A percentile compares a stretch with the other conserved stretches of the same genome.
phyloP scores from a whole-genome alignment of 1,139 yeast species.

The Taphrina sp. region DNA sequence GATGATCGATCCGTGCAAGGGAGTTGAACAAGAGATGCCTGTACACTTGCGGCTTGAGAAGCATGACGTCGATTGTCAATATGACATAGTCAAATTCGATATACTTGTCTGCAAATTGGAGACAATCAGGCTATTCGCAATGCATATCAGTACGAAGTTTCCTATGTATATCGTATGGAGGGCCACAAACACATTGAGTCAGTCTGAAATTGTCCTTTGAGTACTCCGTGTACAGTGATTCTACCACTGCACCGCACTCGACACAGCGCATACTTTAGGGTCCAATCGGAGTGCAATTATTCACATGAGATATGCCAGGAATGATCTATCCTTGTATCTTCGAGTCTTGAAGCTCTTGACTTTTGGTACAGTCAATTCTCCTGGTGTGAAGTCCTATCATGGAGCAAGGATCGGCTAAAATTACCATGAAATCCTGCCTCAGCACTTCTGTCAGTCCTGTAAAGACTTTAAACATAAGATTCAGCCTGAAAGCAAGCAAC shows the following conservation, averaged over 20 bases:
- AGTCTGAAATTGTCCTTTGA: constrained; percentile 76
- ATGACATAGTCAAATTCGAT: constrained; percentile 86
- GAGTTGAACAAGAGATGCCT: constrained; percentile 81
- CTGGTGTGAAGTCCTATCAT: neutral
- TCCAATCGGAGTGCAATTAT: too few relatives aligned
- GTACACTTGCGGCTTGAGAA: constrained; percentile 85
- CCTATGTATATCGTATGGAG: neutral
- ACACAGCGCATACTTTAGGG: constrained; percentile 73
- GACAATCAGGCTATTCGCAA: constrained; percentile 52
- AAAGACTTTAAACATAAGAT: neutral
- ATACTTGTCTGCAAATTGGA: constrained; percentile 78
- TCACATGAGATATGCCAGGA: too few relatives aligned
- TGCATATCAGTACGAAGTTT: neutral
- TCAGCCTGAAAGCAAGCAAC: too few relatives aligned
- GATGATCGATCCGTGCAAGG: constrained; percentile 44
- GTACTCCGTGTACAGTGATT: constrained; percentile 66
- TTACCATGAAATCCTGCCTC: neutral
- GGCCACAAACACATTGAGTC: constrained; percentile 57
- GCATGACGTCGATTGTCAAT: constrained; percentile 74
- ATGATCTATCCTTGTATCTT: too few relatives aligned
- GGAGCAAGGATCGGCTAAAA: neutral
- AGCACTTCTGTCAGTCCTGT: neutral
- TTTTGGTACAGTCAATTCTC: neutral
- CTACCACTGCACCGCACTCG: constrained; percentile 70
- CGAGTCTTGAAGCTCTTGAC: neutral